Conservation (phyloP, 257 asterid species). For the Prunella vulgaris region DNA sequence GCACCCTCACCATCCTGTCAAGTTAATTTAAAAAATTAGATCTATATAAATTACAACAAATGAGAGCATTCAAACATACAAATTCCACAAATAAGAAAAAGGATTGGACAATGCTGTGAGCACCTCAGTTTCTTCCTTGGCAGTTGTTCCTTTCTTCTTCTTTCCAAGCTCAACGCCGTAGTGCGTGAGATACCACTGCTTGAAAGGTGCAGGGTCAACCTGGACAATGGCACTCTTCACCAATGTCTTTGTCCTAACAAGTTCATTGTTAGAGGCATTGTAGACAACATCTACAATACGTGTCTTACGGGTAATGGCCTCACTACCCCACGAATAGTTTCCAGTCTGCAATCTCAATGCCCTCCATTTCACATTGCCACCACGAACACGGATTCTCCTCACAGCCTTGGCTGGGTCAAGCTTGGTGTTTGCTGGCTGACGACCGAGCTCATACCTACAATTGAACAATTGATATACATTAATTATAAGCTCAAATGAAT, state of each 20-base stretch:
- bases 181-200: slow-evolving; percentile 46
- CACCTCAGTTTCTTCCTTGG: slow-evolving; percentile 40
- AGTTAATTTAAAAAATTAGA: not conserved
- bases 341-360: slow-evolving; percentile 46
- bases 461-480: not conserved
- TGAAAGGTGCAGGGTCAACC: slow-evolving; percentile 46
- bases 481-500: not conserved
- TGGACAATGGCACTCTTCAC: slow-evolving; percentile 44
- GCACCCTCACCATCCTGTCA: slow-evolving; percentile 41
- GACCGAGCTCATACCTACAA: slow-evolving; percentile 40
- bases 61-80: not conserved
- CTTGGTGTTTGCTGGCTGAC: slow-evolving; percentile 46
- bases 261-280: slow-evolving; percentile 47
- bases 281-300: slow-evolving; percentile 41
- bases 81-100: not conserved
- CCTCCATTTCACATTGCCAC: slow-evolving; percentile 53
- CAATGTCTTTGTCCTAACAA: slow-evolving; percentile 43
- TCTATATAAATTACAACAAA: not conserved
- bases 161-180: slow-evolving; percentile 38
- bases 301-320: slow-evolving; percentile 40
- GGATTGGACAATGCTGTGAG: not conserved
- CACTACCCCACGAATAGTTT: slow-evolving; percentile 50
- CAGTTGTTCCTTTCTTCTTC: slow-evolving; percentile 31
- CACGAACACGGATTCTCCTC: slow-evolving; percentile 43
- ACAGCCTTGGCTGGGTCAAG: slow-evolving; percentile 33